A percentile compares a stretch with the other conserved stretches of the same genome.
Conservation (phyloP, 805 yeast species). For the Cephaloascus fragrans region DNA sequence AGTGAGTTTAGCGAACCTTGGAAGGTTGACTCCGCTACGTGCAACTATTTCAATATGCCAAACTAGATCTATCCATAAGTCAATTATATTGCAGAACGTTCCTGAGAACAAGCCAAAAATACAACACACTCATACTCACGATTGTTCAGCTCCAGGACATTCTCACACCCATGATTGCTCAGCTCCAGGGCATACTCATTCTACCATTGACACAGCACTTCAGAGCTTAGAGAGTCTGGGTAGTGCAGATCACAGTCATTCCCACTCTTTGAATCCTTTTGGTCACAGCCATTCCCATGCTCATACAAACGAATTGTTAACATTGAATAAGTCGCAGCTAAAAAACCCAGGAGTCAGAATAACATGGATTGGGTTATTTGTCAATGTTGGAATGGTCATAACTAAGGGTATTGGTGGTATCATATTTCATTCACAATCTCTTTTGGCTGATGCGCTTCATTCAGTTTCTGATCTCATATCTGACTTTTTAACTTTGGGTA, state of each 20-base stretch:
- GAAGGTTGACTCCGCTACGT: no score
- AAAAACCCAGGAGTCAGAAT: slow-evolving; percentile 82
- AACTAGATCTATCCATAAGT: no score
- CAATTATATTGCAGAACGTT: no score
- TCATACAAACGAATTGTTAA: slow-evolving; percentile 8
- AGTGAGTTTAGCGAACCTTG: no score
- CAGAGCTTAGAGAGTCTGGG: no score
- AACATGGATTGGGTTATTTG: slow-evolving; percentile 83
- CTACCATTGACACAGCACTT: no score
- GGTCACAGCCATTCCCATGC: slow-evolving; percentile 1
- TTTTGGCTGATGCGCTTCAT: slow-evolving; percentile 91
- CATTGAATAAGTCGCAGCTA: slow-evolving; percentile 14
- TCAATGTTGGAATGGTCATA: slow-evolving; percentile 77
- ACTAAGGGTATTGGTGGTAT: slow-evolving; percentile 87
- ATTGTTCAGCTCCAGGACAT: no score
- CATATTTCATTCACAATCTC: slow-evolving; percentile 88
- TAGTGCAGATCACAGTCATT: background rate
- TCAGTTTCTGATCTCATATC: slow-evolving; percentile 85
- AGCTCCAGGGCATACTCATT: no score
- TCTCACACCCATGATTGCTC: no score
- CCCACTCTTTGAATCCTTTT: background rate
- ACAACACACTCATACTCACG: no score
- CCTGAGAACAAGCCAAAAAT: no score
- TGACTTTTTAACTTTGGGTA: slow-evolving; percentile 80
- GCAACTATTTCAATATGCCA: no score